Evolutionary conservation across 2,329 filamentous ascomycete genomes (phyloP).

Genomic region (Zalaria sp.): DNA sequence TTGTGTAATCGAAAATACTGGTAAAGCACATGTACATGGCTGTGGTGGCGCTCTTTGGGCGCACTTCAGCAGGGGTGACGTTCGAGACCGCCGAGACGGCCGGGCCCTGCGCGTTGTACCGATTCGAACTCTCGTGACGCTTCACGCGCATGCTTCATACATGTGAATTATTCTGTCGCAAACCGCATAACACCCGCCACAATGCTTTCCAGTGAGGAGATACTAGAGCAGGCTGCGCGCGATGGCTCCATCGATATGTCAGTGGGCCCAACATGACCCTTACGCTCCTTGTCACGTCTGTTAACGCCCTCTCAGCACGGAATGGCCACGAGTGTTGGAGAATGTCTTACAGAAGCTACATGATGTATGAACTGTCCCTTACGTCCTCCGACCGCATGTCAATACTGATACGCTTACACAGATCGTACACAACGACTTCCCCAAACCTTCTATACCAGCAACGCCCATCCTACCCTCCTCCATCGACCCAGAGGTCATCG

Average conservation of each 20-base stretch:
- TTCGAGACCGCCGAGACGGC: too few relatives aligned
- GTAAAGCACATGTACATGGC: too few relatives aligned
- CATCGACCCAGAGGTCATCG: constrained; percentile 17
- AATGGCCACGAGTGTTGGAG: constrained; percentile 55
- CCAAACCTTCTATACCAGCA: constrained; percentile 46
- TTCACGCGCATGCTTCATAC: too few relatives aligned
- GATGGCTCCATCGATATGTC: constrained; percentile 47
- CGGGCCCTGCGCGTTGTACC: too few relatives aligned
- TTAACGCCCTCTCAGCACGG: constrained; percentile 33
- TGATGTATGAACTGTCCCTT: constrained; percentile 28
- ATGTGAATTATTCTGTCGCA: too few relatives aligned
- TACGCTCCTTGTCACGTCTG: constrained; percentile 10
- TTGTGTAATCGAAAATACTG: too few relatives aligned
- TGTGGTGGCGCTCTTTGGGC: too few relatives aligned
- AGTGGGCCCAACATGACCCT: constrained; percentile 20
- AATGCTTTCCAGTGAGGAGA: constrained; percentile 25
- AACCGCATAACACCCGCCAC: too few relatives aligned
- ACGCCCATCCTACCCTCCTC: constrained; percentile 27
- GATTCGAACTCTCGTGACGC: too few relatives aligned
- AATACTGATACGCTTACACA: constrained; percentile 19
- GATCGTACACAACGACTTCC: constrained; percentile 66
- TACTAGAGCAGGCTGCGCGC: constrained; percentile 41
- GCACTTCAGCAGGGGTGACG: too few relatives aligned
- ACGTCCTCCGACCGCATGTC: too few relatives aligned
- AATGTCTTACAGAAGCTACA: constrained; percentile 56